Percentiles rank a stretch among this genome's conserved stretches.
These are phyloP conservation scores for Capsicum rhomboideum DNA, from an alignment of 257 asterid genomes.

Conservation along the genomic window DNA sequence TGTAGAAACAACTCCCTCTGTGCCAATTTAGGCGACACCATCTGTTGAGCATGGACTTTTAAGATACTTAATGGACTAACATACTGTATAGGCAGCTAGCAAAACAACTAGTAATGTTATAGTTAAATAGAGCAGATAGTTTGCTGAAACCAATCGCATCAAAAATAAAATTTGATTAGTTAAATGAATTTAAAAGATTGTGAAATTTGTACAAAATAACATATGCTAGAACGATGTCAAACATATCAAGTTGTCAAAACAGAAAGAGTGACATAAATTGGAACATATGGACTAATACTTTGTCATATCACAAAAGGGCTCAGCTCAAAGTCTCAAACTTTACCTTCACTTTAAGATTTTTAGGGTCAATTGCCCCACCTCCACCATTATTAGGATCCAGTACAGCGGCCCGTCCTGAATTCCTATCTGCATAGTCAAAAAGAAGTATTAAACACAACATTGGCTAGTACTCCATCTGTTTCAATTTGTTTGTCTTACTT, in stretches of 20 bases:
- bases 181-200: not conserved
- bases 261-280: not conserved
- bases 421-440: constrained; percentile 30
- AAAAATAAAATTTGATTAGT: not conserved
- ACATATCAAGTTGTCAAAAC: not conserved
- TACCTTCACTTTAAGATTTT: constrained; percentile 43
- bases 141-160: not conserved
- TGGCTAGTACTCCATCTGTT: not conserved
- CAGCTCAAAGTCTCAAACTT: not conserved
- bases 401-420: constrained; percentile 21
- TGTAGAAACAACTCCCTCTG: not conserved
- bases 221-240: not conserved
- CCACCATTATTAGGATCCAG: constrained; percentile 31
- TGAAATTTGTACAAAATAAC: not conserved
- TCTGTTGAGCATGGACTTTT: not conserved
- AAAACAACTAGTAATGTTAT: not conserved
- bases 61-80: not conserved
- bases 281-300: not conserved
- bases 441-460: not conserved
- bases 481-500: too few relatives aligned
- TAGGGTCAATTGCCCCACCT: constrained; percentile 28
- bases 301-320: not conserved
- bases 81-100: not conserved
- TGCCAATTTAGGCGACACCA: not conserved
- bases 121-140: not conserved